Conservation (phyloP, 129 eudicot genomes). For the Silybum marianum region DNA sequence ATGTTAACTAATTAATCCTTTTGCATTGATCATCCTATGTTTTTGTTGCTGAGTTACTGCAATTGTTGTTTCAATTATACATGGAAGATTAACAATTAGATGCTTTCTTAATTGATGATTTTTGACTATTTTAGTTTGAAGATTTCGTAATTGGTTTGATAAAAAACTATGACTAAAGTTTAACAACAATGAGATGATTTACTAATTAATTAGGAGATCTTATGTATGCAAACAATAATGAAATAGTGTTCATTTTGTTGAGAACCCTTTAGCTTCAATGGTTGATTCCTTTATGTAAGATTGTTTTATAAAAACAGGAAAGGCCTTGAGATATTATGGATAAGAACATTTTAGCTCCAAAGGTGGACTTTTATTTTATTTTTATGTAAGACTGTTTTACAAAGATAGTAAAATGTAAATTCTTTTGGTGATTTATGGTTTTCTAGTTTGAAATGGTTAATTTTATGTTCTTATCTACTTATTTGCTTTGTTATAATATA, state of each 20-base stretch:
- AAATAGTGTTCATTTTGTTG: neutral
- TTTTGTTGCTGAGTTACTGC: neutral
- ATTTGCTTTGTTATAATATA: neutral
- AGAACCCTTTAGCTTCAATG: neutral
- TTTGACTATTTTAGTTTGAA: too few species aligned
- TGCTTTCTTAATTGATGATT: too few species aligned
- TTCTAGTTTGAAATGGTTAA: neutral
- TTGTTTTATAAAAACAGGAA: neutral
- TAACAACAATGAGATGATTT: too few species aligned
- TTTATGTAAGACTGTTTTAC: neutral
- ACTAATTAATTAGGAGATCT: too few species aligned
- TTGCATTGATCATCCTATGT: neutral
- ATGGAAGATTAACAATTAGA: too few species aligned
- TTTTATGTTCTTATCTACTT: neutral
- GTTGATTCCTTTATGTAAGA: neutral
- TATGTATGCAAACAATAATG: too few species aligned
- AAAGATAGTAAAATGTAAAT: neutral
- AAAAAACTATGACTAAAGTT: too few species aligned
- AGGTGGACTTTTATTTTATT: neutral
- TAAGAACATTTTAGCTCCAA: neutral
- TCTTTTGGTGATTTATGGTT: neutral
- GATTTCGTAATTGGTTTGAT: too few species aligned
- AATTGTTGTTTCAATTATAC: neutral
- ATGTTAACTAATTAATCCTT: slow-evolving; percentile 1
- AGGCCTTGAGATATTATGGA: neutral